These are phyloP conservation scores for Biscutella laevigata DNA, from an alignment of 441 rosid genomes.

Conservation along the genomic window DNA sequence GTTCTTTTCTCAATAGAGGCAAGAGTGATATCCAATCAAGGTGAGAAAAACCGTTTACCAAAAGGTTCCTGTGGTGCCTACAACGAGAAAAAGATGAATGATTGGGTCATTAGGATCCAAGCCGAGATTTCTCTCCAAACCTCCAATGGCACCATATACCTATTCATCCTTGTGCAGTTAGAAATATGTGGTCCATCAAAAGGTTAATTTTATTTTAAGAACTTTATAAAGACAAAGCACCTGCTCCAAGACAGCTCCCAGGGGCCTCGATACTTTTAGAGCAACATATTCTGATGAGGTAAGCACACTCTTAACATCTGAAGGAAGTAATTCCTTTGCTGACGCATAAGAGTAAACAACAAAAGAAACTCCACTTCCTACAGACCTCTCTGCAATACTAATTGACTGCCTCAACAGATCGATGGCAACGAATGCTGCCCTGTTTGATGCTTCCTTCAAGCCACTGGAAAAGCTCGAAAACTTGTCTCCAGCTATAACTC, in stretches of 20 bases:
- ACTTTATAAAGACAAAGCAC: conserved; percentile 29
- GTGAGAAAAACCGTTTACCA: conserved; percentile 61
- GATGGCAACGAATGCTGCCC: conserved; percentile 39
- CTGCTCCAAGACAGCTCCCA: conserved; percentile 61
- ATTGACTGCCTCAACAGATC: conserved; percentile 59
- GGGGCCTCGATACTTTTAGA: conserved; percentile 40
- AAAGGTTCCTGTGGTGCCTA: conserved; percentile 65
- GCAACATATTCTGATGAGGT: conserved; percentile 60
- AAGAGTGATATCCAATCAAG: conserved; percentile 7
- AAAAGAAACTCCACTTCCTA: conserved; percentile 55
- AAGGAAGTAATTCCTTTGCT: conserved; percentile 66
- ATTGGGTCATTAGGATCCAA: conserved; percentile 84
- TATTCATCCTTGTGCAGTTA: conserved; percentile 25
- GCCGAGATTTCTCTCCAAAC: conserved; percentile 66
- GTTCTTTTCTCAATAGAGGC: conserved; percentile 12
- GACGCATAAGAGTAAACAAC: conserved; percentile 58
- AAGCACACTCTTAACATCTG: conserved; percentile 47
- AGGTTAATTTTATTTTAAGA: not conserved
- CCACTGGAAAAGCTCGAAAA: conserved; percentile 43
- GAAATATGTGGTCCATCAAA: conserved; percentile 4
- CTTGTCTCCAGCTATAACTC: conserved; percentile 41
- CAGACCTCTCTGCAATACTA: conserved; percentile 51
- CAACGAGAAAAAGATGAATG: conserved; percentile 54
- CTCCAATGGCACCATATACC: conserved; percentile 57
- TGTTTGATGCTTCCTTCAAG: conserved; percentile 48